A percentile compares a stretch with the other conserved stretches of the same genome.
These are phyloP conservation scores for Cyberlindnera saturnus DNA, from an alignment of 805 yeast genomes.

Conservation along the genomic window DNA sequence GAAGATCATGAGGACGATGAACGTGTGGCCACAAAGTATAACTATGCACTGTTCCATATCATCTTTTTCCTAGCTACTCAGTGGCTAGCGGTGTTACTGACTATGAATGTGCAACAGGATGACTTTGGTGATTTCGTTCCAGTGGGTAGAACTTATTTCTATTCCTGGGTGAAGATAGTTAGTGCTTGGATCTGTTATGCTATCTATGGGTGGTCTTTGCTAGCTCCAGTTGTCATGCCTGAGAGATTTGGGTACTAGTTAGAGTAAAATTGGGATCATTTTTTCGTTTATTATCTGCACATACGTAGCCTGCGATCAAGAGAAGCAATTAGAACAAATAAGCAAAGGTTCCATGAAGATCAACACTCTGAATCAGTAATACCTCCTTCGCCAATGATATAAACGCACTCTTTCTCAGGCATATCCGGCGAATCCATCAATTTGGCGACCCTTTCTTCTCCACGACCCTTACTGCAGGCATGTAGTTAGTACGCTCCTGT, in stretches of 20 bases:
- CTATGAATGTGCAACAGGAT: slow-evolving; percentile 84
- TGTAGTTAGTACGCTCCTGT: slow-evolving; percentile 13
- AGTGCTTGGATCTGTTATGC: slow-evolving; percentile 89
- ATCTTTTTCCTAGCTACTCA: slow-evolving; percentile 94
- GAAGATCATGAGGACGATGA: slow-evolving; percentile 51
- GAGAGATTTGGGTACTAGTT: slow-evolving; percentile 57
- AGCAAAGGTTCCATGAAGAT: neutral
- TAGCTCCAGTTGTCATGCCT: slow-evolving; percentile 88
- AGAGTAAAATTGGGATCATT: neutral
- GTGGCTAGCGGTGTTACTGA: slow-evolving; percentile 88
- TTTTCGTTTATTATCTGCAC: neutral
- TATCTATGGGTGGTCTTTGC: slow-evolving; percentile 82
- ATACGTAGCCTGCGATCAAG: no score
- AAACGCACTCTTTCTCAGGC: slow-evolving; percentile 76
- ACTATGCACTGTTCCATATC: slow-evolving; percentile 81
- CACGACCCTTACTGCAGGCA: slow-evolving; percentile 61
- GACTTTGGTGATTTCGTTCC: slow-evolving; percentile 88
- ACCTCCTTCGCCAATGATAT: slow-evolving; percentile 64
- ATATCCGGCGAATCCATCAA: slow-evolving; percentile 77
- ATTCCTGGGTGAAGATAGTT: slow-evolving; percentile 89
- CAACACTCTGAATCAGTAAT: slow-evolving; percentile 43
- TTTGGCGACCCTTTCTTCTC: slow-evolving; percentile 75
- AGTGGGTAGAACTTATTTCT: slow-evolving; percentile 93
- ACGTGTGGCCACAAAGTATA: slow-evolving; percentile 61
- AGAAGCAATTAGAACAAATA: neutral